Percentiles rank a stretch among this genome's conserved stretches.
Evolutionary conservation across 2,329 filamentous ascomycete genomes (phyloP).

Genomic region (Fusarium clavum): DNA sequence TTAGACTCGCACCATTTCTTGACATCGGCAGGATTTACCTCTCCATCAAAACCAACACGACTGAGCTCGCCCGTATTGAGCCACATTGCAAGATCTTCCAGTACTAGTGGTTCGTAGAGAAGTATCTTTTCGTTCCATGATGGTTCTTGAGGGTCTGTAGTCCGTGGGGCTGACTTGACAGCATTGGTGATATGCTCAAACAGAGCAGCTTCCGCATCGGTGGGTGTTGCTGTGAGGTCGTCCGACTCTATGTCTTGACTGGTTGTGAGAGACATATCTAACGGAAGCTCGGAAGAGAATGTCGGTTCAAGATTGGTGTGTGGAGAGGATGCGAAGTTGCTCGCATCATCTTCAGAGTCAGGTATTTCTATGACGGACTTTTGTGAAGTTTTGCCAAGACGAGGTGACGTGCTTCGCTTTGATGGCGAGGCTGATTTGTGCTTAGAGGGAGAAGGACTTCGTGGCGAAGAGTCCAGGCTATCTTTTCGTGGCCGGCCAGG

Average conservation of each 20-base stretch:
- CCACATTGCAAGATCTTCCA: conserved; percentile 88
- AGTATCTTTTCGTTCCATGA: conserved; percentile 95
- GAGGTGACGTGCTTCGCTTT: conserved; percentile 32
- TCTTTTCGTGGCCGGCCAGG: conserved; percentile 59
- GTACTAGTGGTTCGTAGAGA: conserved; percentile 88
- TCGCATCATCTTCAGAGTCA: conserved; percentile 60
- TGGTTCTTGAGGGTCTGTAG: conserved; percentile 62
- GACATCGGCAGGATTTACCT: conserved; percentile 73
- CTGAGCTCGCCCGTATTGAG: conserved; percentile 78
- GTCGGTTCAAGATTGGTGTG: conserved; percentile 52
- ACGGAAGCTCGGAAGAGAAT: conserved; percentile 58
- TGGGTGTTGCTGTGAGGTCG: conserved; percentile 54
- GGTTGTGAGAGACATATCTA: conserved; percentile 58
- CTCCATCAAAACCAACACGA: conserved; percentile 71
- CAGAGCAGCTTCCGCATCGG: conserved; percentile 57
- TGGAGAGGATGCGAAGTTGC: conserved; percentile 48
- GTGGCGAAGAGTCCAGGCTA: conserved; percentile 14
- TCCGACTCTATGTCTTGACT: conserved; percentile 61
- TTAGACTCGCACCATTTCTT: conserved; percentile 92
- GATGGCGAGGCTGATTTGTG: conserved; percentile 10
- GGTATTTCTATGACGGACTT: conserved; percentile 59
- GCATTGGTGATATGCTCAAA: conserved; percentile 67
- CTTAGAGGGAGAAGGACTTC: conserved; percentile 14
- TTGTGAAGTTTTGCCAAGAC: conserved; percentile 24
- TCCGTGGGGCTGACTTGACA: conserved; percentile 62